Percentiles rank a stretch among this genome's conserved stretches.
Conservation (phyloP, 139 green algal genomes). For the Picochlorum sp. region DNA sequence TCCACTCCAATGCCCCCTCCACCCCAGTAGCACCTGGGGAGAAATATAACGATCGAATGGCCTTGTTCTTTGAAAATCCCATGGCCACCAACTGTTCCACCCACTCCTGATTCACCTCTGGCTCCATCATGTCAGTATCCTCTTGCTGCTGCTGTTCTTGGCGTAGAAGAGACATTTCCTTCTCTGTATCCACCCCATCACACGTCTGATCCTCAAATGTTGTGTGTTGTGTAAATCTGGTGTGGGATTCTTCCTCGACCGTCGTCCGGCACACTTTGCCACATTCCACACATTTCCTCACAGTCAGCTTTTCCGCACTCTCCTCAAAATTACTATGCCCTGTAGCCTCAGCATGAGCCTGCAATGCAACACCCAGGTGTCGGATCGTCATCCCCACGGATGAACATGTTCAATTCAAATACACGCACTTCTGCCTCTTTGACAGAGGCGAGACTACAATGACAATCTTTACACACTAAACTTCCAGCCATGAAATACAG, state of each 20-base stretch:
- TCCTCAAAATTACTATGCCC: slow-evolving; percentile 78
- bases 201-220: slow-evolving; percentile 57
- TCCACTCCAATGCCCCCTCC: slow-evolving; percentile 64
- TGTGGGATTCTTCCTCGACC: slow-evolving; percentile 71
- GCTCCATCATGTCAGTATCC: slow-evolving; percentile 16
- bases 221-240: slow-evolving; percentile 61
- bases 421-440: slow-evolving; percentile 40
- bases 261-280: slow-evolving; percentile 71
- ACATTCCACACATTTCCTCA: slow-evolving; percentile 56
- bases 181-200: slow-evolving; percentile 56
- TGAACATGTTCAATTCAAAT: neutral
- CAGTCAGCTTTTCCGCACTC: slow-evolving; percentile 47
- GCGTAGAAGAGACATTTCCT: slow-evolving; percentile 50
- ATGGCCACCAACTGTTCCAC: slow-evolving; percentile 75
- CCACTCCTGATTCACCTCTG: slow-evolving; percentile 50
- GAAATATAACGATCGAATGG: slow-evolving; percentile 56
- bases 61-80: slow-evolving; percentile 27
- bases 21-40: slow-evolving; percentile 36
- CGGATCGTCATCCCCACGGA: slow-evolving; percentile 1
- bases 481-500: neutral
- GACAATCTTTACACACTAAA: slow-evolving; percentile 36
- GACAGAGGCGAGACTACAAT: slow-evolving; percentile 40
- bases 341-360: slow-evolving; percentile 34
- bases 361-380: slow-evolving; percentile 3
- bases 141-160: slow-evolving; percentile 5